Conservation (phyloP, 2,329 filamentous ascomycete genomes). For the Magnaporthiopsis poae region DNA sequence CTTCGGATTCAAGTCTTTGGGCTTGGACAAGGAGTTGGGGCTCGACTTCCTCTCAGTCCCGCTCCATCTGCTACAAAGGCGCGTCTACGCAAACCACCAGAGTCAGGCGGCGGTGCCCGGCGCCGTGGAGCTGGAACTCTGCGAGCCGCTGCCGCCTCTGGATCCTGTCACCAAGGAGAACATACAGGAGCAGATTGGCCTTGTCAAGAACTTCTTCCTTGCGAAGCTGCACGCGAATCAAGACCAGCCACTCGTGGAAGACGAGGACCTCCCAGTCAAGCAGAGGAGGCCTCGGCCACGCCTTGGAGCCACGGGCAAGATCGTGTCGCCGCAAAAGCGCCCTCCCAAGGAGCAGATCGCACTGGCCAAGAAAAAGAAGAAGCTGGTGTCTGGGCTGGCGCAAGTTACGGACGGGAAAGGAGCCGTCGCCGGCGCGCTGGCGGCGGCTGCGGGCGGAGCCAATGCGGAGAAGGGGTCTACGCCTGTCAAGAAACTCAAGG, state of each 20-base stretch:
- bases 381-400: conserved; percentile 46
- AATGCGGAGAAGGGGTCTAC: conserved; percentile 27
- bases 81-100: conserved; percentile 77
- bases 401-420: conserved; percentile 40
- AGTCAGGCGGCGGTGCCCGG: conserved; percentile 58
- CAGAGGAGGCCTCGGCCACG: conserved; percentile 67
- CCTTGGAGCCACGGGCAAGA: conserved; percentile 67
- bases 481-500: conserved; percentile 44
- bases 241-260: conserved; percentile 76
- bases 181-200: conserved; percentile 69
- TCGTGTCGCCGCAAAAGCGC: conserved; percentile 72
- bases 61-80: conserved; percentile 82
- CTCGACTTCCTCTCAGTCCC: conserved; percentile 82
- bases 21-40: conserved; percentile 83
- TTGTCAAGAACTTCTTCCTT: conserved; percentile 85
- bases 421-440: conserved; percentile 14
- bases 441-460: conserved; percentile 21
- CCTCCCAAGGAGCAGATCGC: conserved; percentile 74
- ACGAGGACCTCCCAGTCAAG: conserved; percentile 88
- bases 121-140: conserved; percentile 49
- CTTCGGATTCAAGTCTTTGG: conserved; percentile 94
- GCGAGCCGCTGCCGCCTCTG: conserved; percentile 58
- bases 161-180: conserved; percentile 72
- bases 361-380: conserved; percentile 80
- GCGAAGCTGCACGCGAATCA: conserved; percentile 76